Conservation (phyloP, 768 basidiomycete species). For the Kwoniella botswanensis region DNA sequence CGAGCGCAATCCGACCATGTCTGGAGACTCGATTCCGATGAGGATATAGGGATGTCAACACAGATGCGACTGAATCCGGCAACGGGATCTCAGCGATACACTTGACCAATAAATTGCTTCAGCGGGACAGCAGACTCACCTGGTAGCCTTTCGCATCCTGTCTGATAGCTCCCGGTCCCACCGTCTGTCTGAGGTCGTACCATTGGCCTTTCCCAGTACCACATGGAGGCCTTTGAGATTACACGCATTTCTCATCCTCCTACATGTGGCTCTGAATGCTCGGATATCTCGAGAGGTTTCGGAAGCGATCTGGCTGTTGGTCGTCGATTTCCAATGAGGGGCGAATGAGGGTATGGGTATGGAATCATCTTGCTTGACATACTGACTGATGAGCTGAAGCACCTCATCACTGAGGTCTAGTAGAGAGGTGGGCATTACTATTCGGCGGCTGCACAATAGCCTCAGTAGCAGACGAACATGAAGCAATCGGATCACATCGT, state of each 20-base stretch:
- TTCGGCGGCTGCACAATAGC: neutral
- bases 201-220: no score
- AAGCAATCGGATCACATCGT: no score
- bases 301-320: neutral
- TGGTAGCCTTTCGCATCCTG: no score
- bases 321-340: conserved; percentile 11
- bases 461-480: no score
- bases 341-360: conserved; percentile 16
- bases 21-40: no score
- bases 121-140: no score
- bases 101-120: no score
- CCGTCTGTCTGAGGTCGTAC: no score
- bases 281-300: neutral
- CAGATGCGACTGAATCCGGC: no score
- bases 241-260: neutral
- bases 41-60: no score
- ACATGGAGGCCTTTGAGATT: neutral
- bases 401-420: conserved; percentile 8
- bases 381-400: conserved; percentile 4
- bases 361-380: neutral
- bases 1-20: neutral
- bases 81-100: no score
- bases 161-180: no score
- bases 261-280: neutral
- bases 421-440: neutral